Percentiles rank a stretch among this genome's conserved stretches.
These are phyloP conservation scores for Speleostelium caveatum DNA, from an alignment of 78 protist species.

Conservation along the genomic window DNA sequence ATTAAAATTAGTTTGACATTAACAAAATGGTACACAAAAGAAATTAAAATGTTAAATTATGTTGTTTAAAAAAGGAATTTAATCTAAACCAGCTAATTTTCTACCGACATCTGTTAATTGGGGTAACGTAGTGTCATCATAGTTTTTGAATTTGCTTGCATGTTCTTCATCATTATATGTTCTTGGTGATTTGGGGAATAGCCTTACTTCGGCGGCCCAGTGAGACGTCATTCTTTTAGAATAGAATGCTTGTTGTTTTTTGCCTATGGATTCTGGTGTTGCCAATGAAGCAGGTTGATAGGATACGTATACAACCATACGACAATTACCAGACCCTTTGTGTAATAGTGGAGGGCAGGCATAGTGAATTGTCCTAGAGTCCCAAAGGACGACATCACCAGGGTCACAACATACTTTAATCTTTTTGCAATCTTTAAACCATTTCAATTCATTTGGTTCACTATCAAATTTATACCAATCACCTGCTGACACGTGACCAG, in stretches of 20 bases:
- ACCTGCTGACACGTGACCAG: neutral
- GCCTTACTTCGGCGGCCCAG: slow-evolving; percentile 11
- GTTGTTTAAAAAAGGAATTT: no score
- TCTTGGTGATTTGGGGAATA: slow-evolving; percentile 4
- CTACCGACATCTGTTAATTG: no score
- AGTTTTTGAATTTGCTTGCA: neutral
- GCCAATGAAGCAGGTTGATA: slow-evolving; percentile 18
- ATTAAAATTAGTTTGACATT: no score
- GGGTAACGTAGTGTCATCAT: no score
- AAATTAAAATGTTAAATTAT: no score
- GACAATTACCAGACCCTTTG: neutral
- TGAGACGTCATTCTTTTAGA: slow-evolving; percentile 20
- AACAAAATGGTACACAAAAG: no score
- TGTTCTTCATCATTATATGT: neutral
- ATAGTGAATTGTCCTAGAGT: neutral
- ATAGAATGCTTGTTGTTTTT: neutral
- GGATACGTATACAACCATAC: slow-evolving; percentile 14
- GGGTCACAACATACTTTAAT: neutral
- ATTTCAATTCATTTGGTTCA: neutral
- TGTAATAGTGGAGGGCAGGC: slow-evolving; percentile 6
- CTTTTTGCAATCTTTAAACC: slow-evolving; percentile 13
- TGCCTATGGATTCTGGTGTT: neutral
- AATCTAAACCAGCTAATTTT: no score
- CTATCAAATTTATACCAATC: slow-evolving; percentile 18
- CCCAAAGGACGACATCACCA: slow-evolving; percentile 29